Evolutionary conservation across 1,139 yeast species (phyloP), one percentile per base, ranked within the genome.

Genomic region (Saccharomyces hybrid): DNA sequence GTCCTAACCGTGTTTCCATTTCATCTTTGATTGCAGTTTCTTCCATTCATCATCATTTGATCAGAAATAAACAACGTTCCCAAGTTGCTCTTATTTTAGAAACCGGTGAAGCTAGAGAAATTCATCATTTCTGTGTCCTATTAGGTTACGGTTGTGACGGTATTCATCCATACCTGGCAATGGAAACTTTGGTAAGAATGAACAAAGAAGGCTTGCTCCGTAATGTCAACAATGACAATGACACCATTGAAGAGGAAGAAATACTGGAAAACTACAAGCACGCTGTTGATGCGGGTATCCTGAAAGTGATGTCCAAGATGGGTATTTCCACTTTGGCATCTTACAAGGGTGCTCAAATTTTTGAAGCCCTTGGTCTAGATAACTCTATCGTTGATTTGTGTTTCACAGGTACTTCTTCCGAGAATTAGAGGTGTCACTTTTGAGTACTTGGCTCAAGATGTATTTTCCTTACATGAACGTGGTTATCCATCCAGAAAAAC

Each of bases 101-200:
- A 75, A 85, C 98, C 49, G 97, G 95, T 53, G 99, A 93, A 74
- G 98, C 98, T 19, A 86, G 96, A 72, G 99, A 93, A 73, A 95
- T 91, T 50, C 99, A 93, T 72, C 98, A 93, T 74, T 83, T 90
- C 72, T 89, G 97, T 77, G 91, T 91, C 64, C 78, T 93, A 64
- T 83, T 93, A 42, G 98, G 99, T 61, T 93, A 93, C 70, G 99
- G 99, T 78, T 96, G 95, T 59, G 99, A 93, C 75, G 98, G 90
- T 61, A 78, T 93, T 66, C 88, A 88, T 74, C 99, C 99, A 52
- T 93, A 90, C 76, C 77, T 93, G 71, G 96, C 95, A 16, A 81
- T 91, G 75, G 97, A 93, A 72, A 85, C 97, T 14, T 77, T 93
- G 67, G 75, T 87, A 58, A 86, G 88, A 76, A 83, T 93, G 87